Evolutionary conservation across 2,329 filamentous ascomycete species (phyloP), one percentile per base, ranked within the genome.

Genomic region (Parastagonospora avenae): DNA sequence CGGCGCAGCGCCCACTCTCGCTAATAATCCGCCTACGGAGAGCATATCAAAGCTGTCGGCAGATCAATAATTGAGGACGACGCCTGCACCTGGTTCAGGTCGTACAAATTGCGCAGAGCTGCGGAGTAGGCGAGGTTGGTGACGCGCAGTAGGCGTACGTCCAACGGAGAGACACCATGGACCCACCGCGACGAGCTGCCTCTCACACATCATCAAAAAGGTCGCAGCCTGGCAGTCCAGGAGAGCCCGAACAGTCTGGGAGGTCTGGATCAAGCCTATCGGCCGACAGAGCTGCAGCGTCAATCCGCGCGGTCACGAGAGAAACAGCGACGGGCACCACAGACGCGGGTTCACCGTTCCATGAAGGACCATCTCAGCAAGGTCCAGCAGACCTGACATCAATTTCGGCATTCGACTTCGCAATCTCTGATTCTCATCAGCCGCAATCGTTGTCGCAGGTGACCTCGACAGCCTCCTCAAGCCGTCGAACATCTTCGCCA

Each of bases 211-310:
- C 58, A 44, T 54, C 51, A 14, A 54, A 46, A 42, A 50, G 51
- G 27, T 60, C 51, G 14, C 42, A 35, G 8, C 36, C 38, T 16
- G 54, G 52, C 36, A 50, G 55, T 19, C 42, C 45, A 19, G 54
- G 28, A 42, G 42, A 60, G 4, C 40, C 46, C 19, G 58, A 63
- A 48, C 66, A 71, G 50, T 59, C 52, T 40, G 64, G 62, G 19
- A 60, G 60, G 19, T 61, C 64, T 7, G 47, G 46, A 8, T 51
- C 56, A 8, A 63, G 48, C 44, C 39, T 66, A 38, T 41, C 50
- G 39, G 62, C 63, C 8, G 67, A 65, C 45, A 57, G 50, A 36
- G 63, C 55, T 15, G 57, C 59, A 27, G 59, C 62, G 35, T 42
- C 52, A 11, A 52, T 68, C 33, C 57, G 57, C 15, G 42, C 42